phyloP scores from a whole-genome alignment of 768 basidiomycete species.

The Lactifluus subvellereus region DNA sequence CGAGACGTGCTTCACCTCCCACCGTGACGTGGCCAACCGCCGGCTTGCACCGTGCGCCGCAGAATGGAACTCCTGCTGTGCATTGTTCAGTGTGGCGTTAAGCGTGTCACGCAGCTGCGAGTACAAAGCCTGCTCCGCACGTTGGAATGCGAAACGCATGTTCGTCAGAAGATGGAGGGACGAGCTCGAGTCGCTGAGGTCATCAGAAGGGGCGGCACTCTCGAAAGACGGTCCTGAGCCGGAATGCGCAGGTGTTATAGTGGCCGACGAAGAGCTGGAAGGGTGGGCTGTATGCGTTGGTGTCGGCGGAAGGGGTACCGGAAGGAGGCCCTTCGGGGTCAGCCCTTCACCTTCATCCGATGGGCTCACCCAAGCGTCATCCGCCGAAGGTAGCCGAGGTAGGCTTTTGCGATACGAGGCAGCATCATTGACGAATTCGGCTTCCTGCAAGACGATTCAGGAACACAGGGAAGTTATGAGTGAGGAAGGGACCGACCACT shows the following conservation, averaged over 20 bases:
- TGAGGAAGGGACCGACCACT: conserved; percentile 38
- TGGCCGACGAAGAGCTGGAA: conserved; percentile 13
- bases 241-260: conserved; percentile 1
- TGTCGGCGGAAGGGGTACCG: conserved; percentile 25
- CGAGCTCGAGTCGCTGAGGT: conserved; percentile 26
- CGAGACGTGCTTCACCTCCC: conserved; percentile 60
- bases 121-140: conserved; percentile 55
- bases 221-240: background rate
- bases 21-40: conserved; percentile 50
- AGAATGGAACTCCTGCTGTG: conserved; percentile 50
- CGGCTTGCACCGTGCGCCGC: conserved; percentile 48
- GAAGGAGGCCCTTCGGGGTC: conserved; percentile 10
- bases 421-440: conserved; percentile 28
- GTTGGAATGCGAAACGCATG: conserved; percentile 53
- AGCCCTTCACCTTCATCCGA: conserved; percentile 22
- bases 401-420: conserved; percentile 41
- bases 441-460: conserved; percentile 37
- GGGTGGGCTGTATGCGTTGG: conserved; percentile 23
- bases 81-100: conserved; percentile 49
- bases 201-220: conserved; percentile 24
- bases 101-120: conserved; percentile 46
- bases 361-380: conserved; percentile 44
- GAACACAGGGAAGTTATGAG: background rate
- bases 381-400: conserved; percentile 53
- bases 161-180: conserved; percentile 40